A percentile compares a stretch with the other conserved stretches of the same genome.
phyloP scores from a whole-genome alignment of 73 alveolate species.

The Effrenium voratum region DNA sequence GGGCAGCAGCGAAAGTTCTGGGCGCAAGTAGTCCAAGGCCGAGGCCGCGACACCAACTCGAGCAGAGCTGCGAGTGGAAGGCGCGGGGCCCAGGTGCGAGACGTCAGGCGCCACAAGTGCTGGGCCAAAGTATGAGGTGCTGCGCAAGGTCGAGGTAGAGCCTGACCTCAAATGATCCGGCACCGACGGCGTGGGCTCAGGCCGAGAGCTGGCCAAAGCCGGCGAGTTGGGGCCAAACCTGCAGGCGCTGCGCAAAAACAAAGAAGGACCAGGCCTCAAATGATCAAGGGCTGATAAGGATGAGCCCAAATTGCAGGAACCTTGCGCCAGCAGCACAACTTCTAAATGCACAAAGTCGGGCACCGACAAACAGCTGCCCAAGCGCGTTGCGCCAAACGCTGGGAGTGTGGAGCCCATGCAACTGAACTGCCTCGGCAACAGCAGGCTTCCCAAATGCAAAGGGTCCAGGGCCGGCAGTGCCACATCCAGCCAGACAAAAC shows the following conservation, averaged over 20 bases:
- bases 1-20: not conserved
- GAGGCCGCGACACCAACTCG: not conserved
- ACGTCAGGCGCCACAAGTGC: not conserved
- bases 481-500: not conserved
- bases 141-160: not conserved
- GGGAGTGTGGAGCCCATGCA: not conserved
- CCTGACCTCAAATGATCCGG: not conserved
- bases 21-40: constrained; percentile 31
- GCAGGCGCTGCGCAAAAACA: not conserved
- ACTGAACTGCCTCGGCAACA: not conserved
- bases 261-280: not conserved
- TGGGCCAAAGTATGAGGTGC: not conserved
- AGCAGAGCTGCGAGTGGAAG: not conserved
- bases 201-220: not conserved
- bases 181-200: not conserved
- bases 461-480: not conserved
- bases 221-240: not conserved
- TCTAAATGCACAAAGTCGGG: not conserved
- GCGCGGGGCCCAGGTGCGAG: not conserved
- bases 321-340: not conserved
- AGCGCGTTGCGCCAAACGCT: not conserved
- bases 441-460: not conserved
- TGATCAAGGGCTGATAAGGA: not conserved
- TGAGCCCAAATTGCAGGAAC: not conserved
- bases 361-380: not conserved